Percentiles rank a stretch among this genome's conserved stretches.
Evolutionary conservation across 2,329 filamentous ascomycete species (phyloP).

Genomic region (Trichoderma sp.): DNA sequence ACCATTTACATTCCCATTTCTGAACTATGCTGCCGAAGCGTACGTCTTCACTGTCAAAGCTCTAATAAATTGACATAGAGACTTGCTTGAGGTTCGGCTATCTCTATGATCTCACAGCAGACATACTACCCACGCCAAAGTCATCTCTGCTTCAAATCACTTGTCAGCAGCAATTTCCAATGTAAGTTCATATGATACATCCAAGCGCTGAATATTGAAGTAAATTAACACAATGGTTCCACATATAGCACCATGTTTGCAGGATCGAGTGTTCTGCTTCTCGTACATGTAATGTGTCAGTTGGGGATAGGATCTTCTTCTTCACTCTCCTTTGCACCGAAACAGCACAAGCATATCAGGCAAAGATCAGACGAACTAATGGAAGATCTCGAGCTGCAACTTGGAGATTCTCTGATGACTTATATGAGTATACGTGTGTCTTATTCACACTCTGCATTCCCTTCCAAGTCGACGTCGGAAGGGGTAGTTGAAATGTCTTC

Average conservation of each 20-base stretch:
- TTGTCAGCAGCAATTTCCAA: conserved; percentile 43
- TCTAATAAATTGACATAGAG: conserved; percentile 28
- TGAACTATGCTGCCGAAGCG: not conserved
- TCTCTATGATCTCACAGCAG: conserved; percentile 48
- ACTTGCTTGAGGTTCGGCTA: conserved; percentile 44
- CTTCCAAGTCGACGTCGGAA: conserved; percentile 31
- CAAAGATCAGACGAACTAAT: conserved; percentile 56
- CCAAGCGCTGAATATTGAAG: not conserved
- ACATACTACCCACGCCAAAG: conserved; percentile 43
- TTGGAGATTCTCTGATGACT: conserved; percentile 47
- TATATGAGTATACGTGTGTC: conserved; percentile 53
- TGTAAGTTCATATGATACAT: conserved; percentile 32
- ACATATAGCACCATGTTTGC: conserved; percentile 40
- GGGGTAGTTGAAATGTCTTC: conserved; percentile 35
- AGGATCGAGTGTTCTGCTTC: conserved; percentile 46
- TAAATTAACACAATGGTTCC: not conserved
- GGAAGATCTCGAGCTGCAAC: conserved; percentile 55
- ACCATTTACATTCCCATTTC: accelerated
- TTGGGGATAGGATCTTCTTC: conserved; percentile 15
- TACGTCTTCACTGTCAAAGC: not conserved
- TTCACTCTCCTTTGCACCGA: conserved; percentile 8
- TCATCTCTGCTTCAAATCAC: conserved; percentile 48
- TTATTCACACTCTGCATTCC: conserved; percentile 58
- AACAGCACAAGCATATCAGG: conserved; percentile 28
- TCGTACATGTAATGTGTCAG: conserved; percentile 47